phyloP scores from a whole-genome alignment of 2,329 filamentous ascomycete species.

The Hypoxylon sp. region DNA sequence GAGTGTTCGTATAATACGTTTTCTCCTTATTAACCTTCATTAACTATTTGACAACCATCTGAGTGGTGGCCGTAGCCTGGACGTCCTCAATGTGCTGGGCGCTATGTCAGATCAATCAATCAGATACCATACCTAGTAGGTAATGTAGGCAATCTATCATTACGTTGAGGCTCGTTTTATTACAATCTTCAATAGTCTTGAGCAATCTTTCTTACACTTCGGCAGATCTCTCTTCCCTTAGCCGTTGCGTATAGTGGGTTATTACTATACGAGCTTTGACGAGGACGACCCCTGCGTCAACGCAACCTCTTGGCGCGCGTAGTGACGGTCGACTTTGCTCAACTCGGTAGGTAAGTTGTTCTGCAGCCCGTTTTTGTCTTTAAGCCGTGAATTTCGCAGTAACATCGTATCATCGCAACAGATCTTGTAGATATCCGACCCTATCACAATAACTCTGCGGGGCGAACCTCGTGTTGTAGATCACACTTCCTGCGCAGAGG shows the following conservation, averaged over 20 bases:
- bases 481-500: conserved; percentile 4
- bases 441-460: conserved; percentile 17
- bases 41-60: too few relatives aligned
- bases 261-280: conserved; percentile 26
- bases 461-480: conserved; percentile 28
- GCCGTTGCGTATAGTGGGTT: conserved; percentile 12
- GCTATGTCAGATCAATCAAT: background rate
- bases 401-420: conserved; percentile 23
- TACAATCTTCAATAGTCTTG: too few relatives aligned
- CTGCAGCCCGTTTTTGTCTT: conserved; percentile 15
- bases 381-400: conserved; percentile 22
- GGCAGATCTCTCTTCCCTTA: background rate
- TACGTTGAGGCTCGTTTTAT: too few relatives aligned
- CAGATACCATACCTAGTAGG: background rate
- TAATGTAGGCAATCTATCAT: too few relatives aligned
- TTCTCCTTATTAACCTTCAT: too few relatives aligned
- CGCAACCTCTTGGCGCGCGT: conserved; percentile 34
- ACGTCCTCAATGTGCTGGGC: background rate
- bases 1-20: too few relatives aligned
- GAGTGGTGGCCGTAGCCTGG: too few relatives aligned
- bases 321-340: conserved; percentile 20
- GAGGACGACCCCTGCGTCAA: conserved; percentile 22
- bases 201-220: too few relatives aligned
- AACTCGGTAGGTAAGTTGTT: conserved; percentile 28
- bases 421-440: conserved; percentile 2